A percentile compares a stretch with the other conserved stretches of the same genome.
Evolutionary conservation across 768 basidiomycete species (phyloP).

Genomic region (Pleurotus giganteus): DNA sequence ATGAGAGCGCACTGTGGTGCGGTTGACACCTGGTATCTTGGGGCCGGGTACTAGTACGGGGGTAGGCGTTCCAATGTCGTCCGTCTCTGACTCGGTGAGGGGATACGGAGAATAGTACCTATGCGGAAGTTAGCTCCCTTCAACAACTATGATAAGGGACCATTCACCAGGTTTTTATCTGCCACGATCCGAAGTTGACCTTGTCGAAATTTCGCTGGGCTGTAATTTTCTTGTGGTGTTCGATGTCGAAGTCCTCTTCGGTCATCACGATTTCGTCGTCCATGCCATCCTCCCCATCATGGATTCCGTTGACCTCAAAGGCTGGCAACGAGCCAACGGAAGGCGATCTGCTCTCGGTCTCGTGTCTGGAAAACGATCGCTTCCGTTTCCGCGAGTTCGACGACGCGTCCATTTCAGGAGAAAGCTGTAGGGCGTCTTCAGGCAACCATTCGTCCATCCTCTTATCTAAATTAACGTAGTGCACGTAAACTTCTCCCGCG

Average conservation of each 20-base stretch:
- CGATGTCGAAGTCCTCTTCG: constrained; percentile 69
- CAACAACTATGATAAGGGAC: constrained; percentile 5
- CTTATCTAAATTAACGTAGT: constrained; percentile 69
- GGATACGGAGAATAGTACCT: constrained; percentile 98
- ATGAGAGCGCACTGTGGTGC: constrained; percentile 56
- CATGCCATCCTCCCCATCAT: background rate
- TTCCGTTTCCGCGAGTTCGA: constrained; percentile 27
- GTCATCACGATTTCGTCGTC: constrained; percentile 42
- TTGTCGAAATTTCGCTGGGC: constrained; percentile 82
- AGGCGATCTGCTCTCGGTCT: background rate
- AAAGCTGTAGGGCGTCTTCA: constrained; percentile 35
- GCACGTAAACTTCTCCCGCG: constrained; percentile 60
- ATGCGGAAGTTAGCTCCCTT: background rate
- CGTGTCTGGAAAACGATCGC: background rate
- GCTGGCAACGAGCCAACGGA: background rate
- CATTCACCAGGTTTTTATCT: constrained; percentile 85
- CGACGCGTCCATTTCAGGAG: constrained; percentile 16
- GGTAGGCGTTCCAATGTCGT: constrained; percentile 37
- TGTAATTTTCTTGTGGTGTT: constrained; percentile 64
- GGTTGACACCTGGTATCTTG: constrained; percentile 49
- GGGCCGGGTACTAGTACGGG: constrained; percentile 19
- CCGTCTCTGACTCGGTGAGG: constrained; percentile 61
- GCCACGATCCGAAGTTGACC: constrained; percentile 82
- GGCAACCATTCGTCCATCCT: constrained; percentile 75
- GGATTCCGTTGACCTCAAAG: background rate